phyloP scores from a whole-genome alignment of 805 yeast species.

The Schwanniomyces pseudopolymorphus region DNA sequence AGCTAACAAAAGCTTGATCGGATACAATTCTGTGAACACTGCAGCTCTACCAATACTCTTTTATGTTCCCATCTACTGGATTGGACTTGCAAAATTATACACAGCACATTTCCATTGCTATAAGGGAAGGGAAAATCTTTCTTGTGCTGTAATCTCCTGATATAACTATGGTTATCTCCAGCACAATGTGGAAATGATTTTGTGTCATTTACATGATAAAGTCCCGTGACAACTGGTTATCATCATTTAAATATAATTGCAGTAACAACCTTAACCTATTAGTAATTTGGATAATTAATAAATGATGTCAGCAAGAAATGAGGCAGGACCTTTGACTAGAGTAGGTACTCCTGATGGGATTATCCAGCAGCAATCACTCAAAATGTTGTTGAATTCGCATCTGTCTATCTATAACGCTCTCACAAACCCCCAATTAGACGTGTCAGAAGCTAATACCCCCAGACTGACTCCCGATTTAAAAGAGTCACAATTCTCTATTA shows the following conservation, averaged over 20 bases:
- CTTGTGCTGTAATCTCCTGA: not conserved
- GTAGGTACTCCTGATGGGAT: conserved; percentile 1
- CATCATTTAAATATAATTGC: not conserved
- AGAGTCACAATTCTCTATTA: conserved; percentile 14
- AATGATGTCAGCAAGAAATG: not conserved
- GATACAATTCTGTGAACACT: no score
- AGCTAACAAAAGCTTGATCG: no score
- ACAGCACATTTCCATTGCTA: no score
- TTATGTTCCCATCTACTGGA: no score
- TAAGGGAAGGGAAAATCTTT: no score
- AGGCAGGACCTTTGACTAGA: not conserved
- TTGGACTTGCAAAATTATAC: no score
- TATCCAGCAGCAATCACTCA: conserved; percentile 6
- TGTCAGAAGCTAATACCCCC: conserved; percentile 10
- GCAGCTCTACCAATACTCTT: no score
- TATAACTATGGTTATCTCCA: not conserved
- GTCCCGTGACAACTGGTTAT: not conserved
- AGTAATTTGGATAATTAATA: not conserved
- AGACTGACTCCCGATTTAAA: conserved; percentile 7
- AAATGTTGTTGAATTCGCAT: conserved; percentile 33
- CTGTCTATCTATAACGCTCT: conserved; percentile 39
- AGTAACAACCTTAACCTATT: not conserved
- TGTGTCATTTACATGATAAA: not conserved
- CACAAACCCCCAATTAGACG: conserved; percentile 41
- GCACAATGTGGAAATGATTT: not conserved